Conservation (phyloP, 176 grass and related monocot species). For the Metroxylon sagu region DNA sequence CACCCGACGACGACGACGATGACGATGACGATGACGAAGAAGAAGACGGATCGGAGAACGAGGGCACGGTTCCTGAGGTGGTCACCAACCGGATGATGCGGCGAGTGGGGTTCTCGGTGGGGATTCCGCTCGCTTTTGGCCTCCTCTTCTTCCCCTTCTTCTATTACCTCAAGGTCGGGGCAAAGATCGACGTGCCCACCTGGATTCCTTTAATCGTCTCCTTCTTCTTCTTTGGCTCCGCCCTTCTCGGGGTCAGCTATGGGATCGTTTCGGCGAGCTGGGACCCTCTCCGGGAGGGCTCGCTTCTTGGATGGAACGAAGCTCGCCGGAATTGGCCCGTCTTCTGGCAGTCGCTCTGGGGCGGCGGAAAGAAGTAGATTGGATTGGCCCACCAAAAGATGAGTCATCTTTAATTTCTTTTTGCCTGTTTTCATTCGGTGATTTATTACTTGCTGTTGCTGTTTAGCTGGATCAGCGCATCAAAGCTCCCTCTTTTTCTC, state of each 20-base stretch:
- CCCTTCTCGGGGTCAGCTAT: constrained; percentile 53
- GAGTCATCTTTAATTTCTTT: too few relatives aligned
- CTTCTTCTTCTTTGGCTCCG: constrained; percentile 41
- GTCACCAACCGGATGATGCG: constrained; percentile 48
- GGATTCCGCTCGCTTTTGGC: constrained; percentile 43
- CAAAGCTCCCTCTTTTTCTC: too few relatives aligned
- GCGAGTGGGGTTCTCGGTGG: constrained; percentile 26
- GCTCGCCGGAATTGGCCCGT: constrained; percentile 87
- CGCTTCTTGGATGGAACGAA: constrained; percentile 82
- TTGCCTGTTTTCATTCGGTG: too few relatives aligned
- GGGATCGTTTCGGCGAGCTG: constrained; percentile 95
- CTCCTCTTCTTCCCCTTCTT: constrained; percentile 81
- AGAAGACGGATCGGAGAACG: constrained; percentile 13
- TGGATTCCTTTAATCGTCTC: constrained; percentile 43
- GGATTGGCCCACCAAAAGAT: neutral
- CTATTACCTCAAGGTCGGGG: constrained; percentile 85
- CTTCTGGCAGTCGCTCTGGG: constrained; percentile 77
- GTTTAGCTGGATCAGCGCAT: too few relatives aligned
- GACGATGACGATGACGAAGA: neutral
- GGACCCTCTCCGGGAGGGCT: constrained; percentile 76
- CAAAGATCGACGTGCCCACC: constrained; percentile 45
- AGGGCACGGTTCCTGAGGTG: constrained; percentile 22
- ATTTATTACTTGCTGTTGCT: too few relatives aligned
- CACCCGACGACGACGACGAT: neutral
- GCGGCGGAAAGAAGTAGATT: constrained; percentile 29